Conservation (phyloP, 2,329 filamentous ascomycete genomes). For the Madurella mycetomatis region DNA sequence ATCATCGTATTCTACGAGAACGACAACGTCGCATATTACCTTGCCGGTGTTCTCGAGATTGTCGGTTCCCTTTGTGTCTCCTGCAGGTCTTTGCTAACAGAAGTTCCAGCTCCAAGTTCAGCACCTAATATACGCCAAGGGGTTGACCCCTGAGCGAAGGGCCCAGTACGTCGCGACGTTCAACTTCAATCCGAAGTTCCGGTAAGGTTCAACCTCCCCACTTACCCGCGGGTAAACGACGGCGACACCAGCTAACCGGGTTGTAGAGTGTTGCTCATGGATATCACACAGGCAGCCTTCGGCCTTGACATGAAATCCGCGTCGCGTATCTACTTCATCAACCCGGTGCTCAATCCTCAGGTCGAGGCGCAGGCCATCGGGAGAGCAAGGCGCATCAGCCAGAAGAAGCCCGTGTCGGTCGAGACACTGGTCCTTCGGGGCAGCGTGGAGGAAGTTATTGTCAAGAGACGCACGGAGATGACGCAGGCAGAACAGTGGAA, state of each 20-base stretch:
- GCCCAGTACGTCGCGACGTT: constrained; percentile 76
- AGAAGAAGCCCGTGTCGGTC: constrained; percentile 71
- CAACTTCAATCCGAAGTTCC: constrained; percentile 62
- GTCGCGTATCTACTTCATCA: constrained; percentile 83
- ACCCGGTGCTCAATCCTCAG: constrained; percentile 78
- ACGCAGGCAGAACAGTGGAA: constrained; percentile 59
- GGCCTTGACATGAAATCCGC: constrained; percentile 81
- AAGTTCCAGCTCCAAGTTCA: constrained; percentile 48
- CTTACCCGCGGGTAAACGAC: too few relatives aligned
- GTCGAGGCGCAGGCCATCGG: constrained; percentile 90
- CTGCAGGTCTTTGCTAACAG: constrained; percentile 4
- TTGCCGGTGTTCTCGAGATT: constrained; percentile 77
- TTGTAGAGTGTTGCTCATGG: constrained; percentile 74
- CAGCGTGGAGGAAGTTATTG: constrained; percentile 81
- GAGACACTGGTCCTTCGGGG: constrained; percentile 78
- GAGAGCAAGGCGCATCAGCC: constrained; percentile 81
- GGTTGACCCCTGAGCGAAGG: constrained; percentile 56
- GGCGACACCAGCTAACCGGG: background rate
- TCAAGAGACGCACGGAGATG: constrained; percentile 70
- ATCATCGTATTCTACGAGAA: constrained; percentile 91
- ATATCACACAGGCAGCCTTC: constrained; percentile 82
- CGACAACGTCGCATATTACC: constrained; percentile 80
- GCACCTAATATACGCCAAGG: constrained; percentile 64
- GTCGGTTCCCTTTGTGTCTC: constrained; percentile 33
- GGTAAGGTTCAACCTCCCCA: constrained; percentile 32